Conservation (phyloP, 768 basidiomycete genomes). For the Candolleomyces efflorescens region DNA sequence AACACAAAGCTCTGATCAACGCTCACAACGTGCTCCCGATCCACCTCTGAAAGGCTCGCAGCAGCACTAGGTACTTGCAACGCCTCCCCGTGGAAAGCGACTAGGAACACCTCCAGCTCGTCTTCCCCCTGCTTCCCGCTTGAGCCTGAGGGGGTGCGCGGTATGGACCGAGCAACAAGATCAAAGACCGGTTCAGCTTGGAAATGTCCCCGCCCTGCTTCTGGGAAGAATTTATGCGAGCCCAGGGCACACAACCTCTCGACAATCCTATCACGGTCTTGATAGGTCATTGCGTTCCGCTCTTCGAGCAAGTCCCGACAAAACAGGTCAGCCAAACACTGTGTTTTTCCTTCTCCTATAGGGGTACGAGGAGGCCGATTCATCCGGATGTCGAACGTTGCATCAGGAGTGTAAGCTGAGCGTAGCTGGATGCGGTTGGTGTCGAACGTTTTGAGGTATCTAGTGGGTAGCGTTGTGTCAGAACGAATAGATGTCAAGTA, state of each 20-base stretch:
- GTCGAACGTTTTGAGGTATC: constrained; percentile 4
- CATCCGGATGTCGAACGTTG: not conserved
- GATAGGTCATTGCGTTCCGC: not conserved
- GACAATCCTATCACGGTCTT: not conserved
- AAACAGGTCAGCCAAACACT: not conserved
- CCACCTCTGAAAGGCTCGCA: not conserved
- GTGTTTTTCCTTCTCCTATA: not conserved
- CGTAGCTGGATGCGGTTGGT: not conserved
- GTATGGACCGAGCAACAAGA: not conserved
- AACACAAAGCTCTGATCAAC: constrained; percentile 8
- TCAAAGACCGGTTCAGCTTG: no score
- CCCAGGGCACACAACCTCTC: not conserved
- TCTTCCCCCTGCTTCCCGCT: not conserved
- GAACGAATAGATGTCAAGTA: not conserved
- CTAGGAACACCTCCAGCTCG: not conserved
- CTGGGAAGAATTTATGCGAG: not conserved
- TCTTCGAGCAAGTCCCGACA: not conserved
- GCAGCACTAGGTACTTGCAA: not conserved
- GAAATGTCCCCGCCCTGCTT: not conserved
- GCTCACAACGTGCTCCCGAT: constrained; percentile 2
- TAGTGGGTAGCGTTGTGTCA: not conserved
- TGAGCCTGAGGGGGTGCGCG: not conserved
- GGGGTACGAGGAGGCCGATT: not conserved
- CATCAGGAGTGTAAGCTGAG: not conserved
- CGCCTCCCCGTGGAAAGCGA: constrained; percentile 1